Percentiles rank a stretch among this genome's conserved stretches.
These are phyloP conservation scores for Starmerella stigmatis DNA, from an alignment of 805 yeast genomes.

Conservation along the genomic window DNA sequence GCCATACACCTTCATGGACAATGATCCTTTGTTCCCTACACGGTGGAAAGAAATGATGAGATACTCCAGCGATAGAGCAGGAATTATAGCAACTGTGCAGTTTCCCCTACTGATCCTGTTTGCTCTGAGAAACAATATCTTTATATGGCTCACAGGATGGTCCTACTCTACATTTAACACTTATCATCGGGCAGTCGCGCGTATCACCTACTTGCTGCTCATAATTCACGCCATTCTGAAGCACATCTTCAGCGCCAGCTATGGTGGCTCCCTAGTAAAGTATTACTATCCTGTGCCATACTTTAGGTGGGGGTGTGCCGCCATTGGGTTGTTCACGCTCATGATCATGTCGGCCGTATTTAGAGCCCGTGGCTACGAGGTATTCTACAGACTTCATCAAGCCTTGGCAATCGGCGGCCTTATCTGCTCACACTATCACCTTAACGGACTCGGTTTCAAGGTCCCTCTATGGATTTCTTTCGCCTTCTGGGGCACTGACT, in stretches of 20 bases:
- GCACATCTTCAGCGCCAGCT: conserved; percentile 35
- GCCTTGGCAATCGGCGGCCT: conserved; percentile 43
- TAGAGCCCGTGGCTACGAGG: conserved; percentile 45
- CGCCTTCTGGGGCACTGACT: conserved; percentile 59
- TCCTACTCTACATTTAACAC: conserved; percentile 43
- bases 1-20: conserved; percentile 29
- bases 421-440: conserved; percentile 47
- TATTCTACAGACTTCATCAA: conserved; percentile 46
- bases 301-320: conserved; percentile 32
- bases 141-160: conserved; percentile 54
- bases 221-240: conserved; percentile 43
- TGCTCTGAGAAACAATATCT: conserved; percentile 53
- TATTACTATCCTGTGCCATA: conserved; percentile 31
- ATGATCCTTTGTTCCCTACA: conserved; percentile 32
- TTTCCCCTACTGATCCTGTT: conserved; percentile 46
- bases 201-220: conserved; percentile 36
- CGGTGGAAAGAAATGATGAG: conserved; percentile 34
- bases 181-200: conserved; percentile 49
- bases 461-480: conserved; percentile 45
- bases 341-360: conserved; percentile 42
- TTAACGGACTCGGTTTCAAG: conserved; percentile 43
- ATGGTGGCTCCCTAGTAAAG: conserved; percentile 28
- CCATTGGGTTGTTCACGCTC: conserved; percentile 29
- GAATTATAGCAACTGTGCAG: conserved; percentile 39
- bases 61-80: conserved; percentile 45